A percentile compares a stretch with the other conserved stretches of the same genome.
phyloP scores from a whole-genome alignment of 2,329 filamentous ascomycete genomes.

The Diplodia mutila region DNA sequence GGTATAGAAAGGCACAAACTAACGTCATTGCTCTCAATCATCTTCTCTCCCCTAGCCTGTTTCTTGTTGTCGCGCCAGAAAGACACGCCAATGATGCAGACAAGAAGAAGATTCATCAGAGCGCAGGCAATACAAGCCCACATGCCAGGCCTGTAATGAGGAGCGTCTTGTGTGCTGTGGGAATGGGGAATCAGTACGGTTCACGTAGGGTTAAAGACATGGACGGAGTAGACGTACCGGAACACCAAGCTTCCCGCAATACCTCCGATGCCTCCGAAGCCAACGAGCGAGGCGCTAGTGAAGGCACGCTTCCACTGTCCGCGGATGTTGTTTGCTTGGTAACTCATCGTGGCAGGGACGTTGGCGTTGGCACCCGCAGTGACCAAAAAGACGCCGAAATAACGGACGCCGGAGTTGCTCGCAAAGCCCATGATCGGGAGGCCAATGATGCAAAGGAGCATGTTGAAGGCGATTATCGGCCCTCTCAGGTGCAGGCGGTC shows the following conservation, averaged over 20 bases:
- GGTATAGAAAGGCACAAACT: slow-evolving; percentile 20
- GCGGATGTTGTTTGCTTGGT: slow-evolving; percentile 85
- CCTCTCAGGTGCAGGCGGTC: slow-evolving; percentile 70
- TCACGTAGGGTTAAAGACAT: not conserved
- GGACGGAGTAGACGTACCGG: slow-evolving; percentile 32
- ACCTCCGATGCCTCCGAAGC: slow-evolving; percentile 76
- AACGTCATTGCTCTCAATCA: slow-evolving; percentile 45
- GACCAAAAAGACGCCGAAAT: slow-evolving; percentile 76
- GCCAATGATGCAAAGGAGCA: slow-evolving; percentile 68
- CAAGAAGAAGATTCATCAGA: slow-evolving; percentile 42
- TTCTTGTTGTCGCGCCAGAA: slow-evolving; percentile 43
- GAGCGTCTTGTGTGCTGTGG: slow-evolving; percentile 42
- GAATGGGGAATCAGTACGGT: not conserved
- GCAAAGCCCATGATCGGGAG: slow-evolving; percentile 74
- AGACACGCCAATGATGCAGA: slow-evolving; percentile 37
- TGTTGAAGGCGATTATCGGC: slow-evolving; percentile 68
- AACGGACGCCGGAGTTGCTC: slow-evolving; percentile 60
- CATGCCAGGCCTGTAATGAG: slow-evolving; percentile 41
- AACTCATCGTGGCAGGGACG: slow-evolving; percentile 73
- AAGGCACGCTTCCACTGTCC: slow-evolving; percentile 89
- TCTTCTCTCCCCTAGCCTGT: slow-evolving; percentile 46
- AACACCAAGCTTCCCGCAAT: slow-evolving; percentile 78
- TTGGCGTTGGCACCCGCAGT: slow-evolving; percentile 79
- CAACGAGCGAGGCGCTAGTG: slow-evolving; percentile 74
- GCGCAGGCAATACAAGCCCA: slow-evolving; percentile 46